Evolutionary conservation across 2,329 filamentous ascomycete species (phyloP).

Genomic region (Lizonia empirigonia): DNA sequence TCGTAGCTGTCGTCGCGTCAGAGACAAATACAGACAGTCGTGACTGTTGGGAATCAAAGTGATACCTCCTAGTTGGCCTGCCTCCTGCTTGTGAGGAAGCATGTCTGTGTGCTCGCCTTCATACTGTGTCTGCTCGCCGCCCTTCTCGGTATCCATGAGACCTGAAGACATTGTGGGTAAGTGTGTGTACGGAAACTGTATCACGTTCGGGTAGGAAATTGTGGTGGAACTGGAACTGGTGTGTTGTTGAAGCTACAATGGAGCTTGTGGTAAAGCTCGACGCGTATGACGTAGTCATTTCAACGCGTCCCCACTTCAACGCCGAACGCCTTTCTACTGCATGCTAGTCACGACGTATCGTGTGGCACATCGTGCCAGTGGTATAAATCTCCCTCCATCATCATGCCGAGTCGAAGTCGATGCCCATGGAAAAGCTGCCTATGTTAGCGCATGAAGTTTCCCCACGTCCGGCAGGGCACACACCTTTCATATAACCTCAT

Average conservation of each 20-base stretch:
- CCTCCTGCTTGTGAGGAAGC: conserved; percentile 58
- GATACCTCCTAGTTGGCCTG: conserved; percentile 62
- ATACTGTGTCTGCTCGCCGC: conserved; percentile 67
- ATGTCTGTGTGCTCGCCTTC: conserved; percentile 61
- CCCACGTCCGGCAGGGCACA: conserved; percentile 22
- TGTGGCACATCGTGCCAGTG: not conserved
- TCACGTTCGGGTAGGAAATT: too few relatives aligned
- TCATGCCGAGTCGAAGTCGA: conserved; percentile 53
- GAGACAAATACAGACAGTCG: not conserved
- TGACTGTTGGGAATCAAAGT: not conserved
- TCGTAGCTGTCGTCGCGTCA: conserved; percentile 8
- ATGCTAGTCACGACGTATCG: not conserved
- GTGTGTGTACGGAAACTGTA: not conserved
- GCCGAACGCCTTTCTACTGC: conserved; percentile 21
- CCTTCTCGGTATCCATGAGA: conserved; percentile 64
- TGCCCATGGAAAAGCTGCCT: conserved; percentile 70
- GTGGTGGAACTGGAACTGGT: not conserved
- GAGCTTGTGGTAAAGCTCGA: conserved; percentile 11
- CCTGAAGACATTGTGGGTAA: conserved; percentile 54
- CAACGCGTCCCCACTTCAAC: conserved; percentile 21
- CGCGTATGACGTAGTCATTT: conserved; percentile 25
- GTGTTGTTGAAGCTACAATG: conserved; percentile 17
- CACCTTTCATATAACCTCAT: conserved; percentile 96
- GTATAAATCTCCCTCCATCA: not conserved
- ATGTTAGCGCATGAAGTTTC: conserved; percentile 5